Conservation (phyloP, 192 early-diverging fungal species). For the Mortierella antarctica region DNA sequence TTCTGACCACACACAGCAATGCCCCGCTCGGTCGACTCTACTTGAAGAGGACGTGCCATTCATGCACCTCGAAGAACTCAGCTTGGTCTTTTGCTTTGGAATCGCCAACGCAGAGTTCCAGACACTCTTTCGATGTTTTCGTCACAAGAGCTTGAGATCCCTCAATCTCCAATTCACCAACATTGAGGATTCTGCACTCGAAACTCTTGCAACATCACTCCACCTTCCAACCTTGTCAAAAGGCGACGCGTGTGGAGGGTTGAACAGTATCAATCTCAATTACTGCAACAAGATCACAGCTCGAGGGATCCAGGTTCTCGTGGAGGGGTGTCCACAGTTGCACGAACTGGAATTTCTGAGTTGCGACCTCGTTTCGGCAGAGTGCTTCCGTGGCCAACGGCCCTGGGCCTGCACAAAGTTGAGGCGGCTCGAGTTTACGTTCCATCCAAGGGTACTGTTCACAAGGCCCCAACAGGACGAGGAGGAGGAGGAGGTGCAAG, state of each 20-base stretch:
- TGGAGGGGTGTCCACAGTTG: slow-evolving; percentile 19
- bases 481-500: slow-evolving; percentile 4
- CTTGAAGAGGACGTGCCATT: slow-evolving; percentile 25
- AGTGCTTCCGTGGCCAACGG: slow-evolving; percentile 21
- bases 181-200: slow-evolving; percentile 43
- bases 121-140: slow-evolving; percentile 26
- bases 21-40: not conserved
- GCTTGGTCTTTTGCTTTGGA: slow-evolving; percentile 40
- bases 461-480: not conserved
- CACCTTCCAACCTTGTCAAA: not conserved
- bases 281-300: slow-evolving; percentile 45
- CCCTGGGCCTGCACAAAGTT: slow-evolving; percentile 27
- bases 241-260: not conserved
- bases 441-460: slow-evolving; percentile 33
- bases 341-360: slow-evolving; percentile 41
- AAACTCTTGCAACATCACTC: slow-evolving; percentile 13
- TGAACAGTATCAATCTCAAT: slow-evolving; percentile 25
- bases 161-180: slow-evolving; percentile 48
- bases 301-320: slow-evolving; percentile 28
- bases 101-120: slow-evolving; percentile 35
- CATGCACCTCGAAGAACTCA: slow-evolving; percentile 39
- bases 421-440: slow-evolving; percentile 39
- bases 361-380: slow-evolving; percentile 37
- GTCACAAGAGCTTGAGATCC: slow-evolving; percentile 17
- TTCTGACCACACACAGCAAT: not conserved